Evolutionary conservation across 768 basidiomycete species (phyloP).

Genomic region (Krasilnikovozyma curviuscula): DNA sequence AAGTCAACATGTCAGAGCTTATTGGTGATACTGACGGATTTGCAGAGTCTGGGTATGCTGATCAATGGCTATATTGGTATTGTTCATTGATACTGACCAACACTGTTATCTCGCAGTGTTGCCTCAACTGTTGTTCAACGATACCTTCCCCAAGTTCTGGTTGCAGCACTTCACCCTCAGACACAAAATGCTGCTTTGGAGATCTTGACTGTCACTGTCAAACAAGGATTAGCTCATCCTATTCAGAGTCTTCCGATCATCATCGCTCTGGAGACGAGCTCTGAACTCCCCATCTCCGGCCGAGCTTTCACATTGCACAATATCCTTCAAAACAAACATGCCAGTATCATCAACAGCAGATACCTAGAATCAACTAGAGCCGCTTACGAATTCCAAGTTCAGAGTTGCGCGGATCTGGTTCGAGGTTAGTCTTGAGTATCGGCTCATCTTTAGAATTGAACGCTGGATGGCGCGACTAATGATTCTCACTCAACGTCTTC

Average conservation of each 20-base stretch:
- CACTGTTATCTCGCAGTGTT: slow-evolving; percentile 36
- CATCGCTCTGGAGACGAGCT: slow-evolving; percentile 78
- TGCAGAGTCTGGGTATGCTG: slow-evolving; percentile 77
- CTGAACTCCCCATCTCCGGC: slow-evolving; percentile 39
- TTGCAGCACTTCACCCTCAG: slow-evolving; percentile 49
- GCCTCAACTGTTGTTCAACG: slow-evolving; percentile 88
- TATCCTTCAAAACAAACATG: slow-evolving; percentile 69
- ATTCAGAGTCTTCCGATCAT: slow-evolving; percentile 83
- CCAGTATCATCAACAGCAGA: slow-evolving; percentile 68
- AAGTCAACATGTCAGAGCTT: slow-evolving; percentile 74
- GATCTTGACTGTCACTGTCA: slow-evolving; percentile 76
- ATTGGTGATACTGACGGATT: slow-evolving; percentile 90
- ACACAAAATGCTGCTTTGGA: slow-evolving; percentile 74
- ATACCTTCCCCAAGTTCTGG: slow-evolving; percentile 61
- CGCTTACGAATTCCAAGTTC: slow-evolving; percentile 67
- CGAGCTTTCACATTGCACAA: slow-evolving; percentile 65
- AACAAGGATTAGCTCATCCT: slow-evolving; percentile 87
- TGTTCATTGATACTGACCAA: background rate
- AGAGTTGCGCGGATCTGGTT: slow-evolving; percentile 32
- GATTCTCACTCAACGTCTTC: background rate
- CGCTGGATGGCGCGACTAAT: too few relatives aligned
- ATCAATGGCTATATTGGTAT: background rate
- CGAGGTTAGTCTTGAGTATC: slow-evolving; percentile 32
- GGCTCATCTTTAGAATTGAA: background rate
- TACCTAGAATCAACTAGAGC: slow-evolving; percentile 60